A percentile compares a stretch with the other conserved stretches of the same genome.
These are phyloP conservation scores for Eruca vesicaria DNA, from an alignment of 441 rosid genomes.

Conservation along the genomic window DNA sequence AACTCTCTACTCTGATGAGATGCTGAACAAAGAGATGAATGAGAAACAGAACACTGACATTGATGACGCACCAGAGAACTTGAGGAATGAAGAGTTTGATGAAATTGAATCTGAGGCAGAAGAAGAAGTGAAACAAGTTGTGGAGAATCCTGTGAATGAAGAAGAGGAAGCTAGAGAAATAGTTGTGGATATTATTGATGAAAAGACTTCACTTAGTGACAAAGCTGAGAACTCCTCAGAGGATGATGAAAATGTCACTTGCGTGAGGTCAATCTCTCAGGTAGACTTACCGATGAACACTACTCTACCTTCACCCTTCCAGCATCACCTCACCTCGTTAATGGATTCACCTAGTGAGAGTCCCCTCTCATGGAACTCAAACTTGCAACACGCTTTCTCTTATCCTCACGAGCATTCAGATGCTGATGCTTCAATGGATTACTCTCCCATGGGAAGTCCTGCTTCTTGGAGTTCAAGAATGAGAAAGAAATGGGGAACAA, in stretches of 20 bases:
- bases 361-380: conserved; percentile 84
- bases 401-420: conserved; percentile 77
- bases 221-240: conserved; percentile 37
- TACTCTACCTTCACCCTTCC: conserved; percentile 54
- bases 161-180: conserved; percentile 43
- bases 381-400: conserved; percentile 65
- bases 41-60: conserved; percentile 56
- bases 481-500: conserved; percentile 96
- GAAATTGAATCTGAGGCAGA: conserved; percentile 39
- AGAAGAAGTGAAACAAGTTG: conserved; percentile 40
- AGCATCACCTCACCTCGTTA: conserved; percentile 47
- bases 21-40: conserved; percentile 60
- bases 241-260: conserved; percentile 59
- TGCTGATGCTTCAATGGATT: conserved; percentile 72
- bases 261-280: conserved; percentile 56
- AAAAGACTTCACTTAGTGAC: conserved; percentile 34
- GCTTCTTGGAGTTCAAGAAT: conserved; percentile 91
- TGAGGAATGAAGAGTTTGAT: conserved; percentile 48
- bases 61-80: conserved; percentile 49
- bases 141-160: conserved; percentile 45
- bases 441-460: conserved; percentile 89
- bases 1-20: conserved; percentile 50
- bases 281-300: conserved; percentile 41
- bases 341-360: conserved; percentile 92
- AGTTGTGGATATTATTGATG: conserved; percentile 36